Conservation (phyloP, 176 grass and related monocot genomes). For the Secale cereale region DNA sequence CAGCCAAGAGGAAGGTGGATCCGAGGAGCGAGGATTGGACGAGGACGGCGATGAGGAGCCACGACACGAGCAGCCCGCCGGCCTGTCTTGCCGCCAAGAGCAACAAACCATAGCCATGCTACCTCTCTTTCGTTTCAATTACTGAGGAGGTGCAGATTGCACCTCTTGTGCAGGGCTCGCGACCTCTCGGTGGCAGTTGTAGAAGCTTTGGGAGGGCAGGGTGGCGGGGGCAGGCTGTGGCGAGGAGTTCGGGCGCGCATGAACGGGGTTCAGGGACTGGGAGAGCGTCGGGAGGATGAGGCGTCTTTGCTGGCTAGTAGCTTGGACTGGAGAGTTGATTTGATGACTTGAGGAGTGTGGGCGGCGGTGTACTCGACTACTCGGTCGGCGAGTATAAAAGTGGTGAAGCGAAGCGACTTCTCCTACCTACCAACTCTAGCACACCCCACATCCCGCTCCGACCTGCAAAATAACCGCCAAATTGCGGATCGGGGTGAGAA, state of each 20-base stretch:
- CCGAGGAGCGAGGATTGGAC: constrained; percentile 42
- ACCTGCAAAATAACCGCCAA: no score
- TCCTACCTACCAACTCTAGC: no score
- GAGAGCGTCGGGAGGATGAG: not conserved
- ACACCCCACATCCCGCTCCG: no score
- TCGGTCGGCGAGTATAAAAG: constrained; percentile 34
- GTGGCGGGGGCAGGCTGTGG: not conserved
- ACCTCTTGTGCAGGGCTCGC: not conserved
- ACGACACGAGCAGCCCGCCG: constrained; percentile 20
- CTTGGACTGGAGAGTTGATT: not conserved
- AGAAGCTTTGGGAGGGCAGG: not conserved
- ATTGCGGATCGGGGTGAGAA: no score
- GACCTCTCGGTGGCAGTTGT: not conserved
- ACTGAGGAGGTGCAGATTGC: not conserved
- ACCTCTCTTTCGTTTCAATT: not conserved
- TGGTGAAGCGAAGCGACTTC: constrained; percentile 8
- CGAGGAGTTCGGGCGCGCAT: constrained; percentile 3
- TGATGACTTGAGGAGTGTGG: not conserved
- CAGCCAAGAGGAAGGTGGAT: constrained; percentile 30
- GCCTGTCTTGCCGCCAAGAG: constrained; percentile 1
- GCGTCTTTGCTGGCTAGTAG: not conserved
- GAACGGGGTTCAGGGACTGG: not conserved
- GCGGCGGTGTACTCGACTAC: constrained; percentile 1
- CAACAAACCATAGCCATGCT: not conserved
- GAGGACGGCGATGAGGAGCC: constrained; percentile 46